Base-by-base conservation (phyloP, 805 yeast species). In the Barnettozyma wickerhamii region DNA sequence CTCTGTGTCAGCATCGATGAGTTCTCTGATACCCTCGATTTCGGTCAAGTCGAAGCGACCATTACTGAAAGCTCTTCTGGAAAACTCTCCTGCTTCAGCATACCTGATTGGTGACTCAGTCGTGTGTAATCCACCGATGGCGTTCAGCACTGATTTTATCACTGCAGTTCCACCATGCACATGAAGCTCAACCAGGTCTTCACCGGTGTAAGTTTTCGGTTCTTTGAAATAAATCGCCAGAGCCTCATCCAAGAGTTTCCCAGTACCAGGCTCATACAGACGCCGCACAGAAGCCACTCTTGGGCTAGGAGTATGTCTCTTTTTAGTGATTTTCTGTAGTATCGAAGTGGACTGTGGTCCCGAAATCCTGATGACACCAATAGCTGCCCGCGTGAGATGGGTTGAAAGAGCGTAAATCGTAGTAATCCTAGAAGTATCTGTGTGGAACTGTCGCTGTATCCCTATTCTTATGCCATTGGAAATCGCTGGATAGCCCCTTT, bases 1-100 rank as follows among this genome's bases (percentile, higher is more conserved):
- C 58, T 91, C 98, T 0, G 99, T 93, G 55, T 93, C 97, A 0
- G 98, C 95, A 51, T 90, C 90, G 30, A 93, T 87, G 56, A 90
- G 64, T 35, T 85, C 95, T 39, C 89, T 71, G 7, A 93, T 79
- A 0, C 97, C 96, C 62, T 93, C 99, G 7, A 87, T 76, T 55
- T 90, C 88, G 0, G 97, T 87, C 44, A 93, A 67, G 59, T 93
- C 98, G 52, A 87, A 71, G 37, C 83, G 69, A 0, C 90, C 85
- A 59, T 90, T 91, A 41, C 82, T 73, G 55, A 90, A 93, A 0
- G 96, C 97, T 28, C 95, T 71, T 51, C 69, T 71, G 0, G 96
- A 84, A 55, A 93, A 93, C 61, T 93, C 99, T 7, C 99, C 99
- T 7, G 88, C 81, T 53, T 84, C 91, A 0, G 99, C 99, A 57